Evolutionary conservation across 345 rosid genomes (phyloP).

Genomic region (Populus ilicifolia): DNA sequence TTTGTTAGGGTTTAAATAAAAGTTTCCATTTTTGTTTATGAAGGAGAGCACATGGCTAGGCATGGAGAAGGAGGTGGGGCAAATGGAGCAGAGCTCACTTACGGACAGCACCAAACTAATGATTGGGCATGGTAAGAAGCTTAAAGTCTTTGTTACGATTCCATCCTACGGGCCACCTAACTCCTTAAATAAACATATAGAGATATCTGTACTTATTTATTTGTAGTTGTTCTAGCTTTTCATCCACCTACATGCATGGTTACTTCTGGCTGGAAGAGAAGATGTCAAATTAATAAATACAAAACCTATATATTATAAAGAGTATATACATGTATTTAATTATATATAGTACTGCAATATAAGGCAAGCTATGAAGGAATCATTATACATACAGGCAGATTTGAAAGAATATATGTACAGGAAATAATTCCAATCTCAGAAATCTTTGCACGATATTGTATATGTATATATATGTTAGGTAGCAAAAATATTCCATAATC

Average conservation of each 20-base stretch:
- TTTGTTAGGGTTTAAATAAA: neutral
- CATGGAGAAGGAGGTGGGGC: constrained; percentile 22
- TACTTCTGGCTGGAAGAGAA: neutral
- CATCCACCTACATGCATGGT: neutral
- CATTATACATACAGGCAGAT: too few relatives aligned
- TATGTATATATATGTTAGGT: neutral
- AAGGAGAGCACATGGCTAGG: constrained; percentile 33
- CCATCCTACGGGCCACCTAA: constrained; percentile 10
- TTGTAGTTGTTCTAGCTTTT: neutral
- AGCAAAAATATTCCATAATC: neutral
- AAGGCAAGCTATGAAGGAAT: too few relatives aligned
- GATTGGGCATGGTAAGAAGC: constrained; percentile 34
- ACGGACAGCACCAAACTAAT: constrained; percentile 38
- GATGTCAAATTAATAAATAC: neutral
- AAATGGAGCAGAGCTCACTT: neutral
- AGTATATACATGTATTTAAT: too few relatives aligned
- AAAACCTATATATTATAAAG: neutral
- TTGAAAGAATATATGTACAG: neutral
- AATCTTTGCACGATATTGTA: neutral
- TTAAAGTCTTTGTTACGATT: constrained; percentile 7
- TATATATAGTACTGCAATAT: too few relatives aligned
- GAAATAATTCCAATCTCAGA: neutral
- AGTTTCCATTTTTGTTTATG: neutral
- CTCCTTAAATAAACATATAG: neutral
- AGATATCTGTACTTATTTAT: neutral